Conservation (phyloP, 2,329 filamentous ascomycete species). For the Claviceps pazoutovae region DNA sequence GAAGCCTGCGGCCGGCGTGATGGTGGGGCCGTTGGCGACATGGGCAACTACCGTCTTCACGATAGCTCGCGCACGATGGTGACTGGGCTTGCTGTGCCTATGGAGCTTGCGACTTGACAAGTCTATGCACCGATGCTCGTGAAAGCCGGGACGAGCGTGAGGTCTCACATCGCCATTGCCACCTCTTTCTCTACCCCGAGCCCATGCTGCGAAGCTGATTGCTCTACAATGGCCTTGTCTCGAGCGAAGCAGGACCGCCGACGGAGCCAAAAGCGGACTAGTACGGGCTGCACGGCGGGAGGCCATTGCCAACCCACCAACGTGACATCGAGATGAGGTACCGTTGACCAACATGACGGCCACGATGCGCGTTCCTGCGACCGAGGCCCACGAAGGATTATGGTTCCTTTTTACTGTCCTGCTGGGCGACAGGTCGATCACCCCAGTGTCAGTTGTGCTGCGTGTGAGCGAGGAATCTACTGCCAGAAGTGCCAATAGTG, state of each 20-base stretch:
- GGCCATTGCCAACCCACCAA: not conserved
- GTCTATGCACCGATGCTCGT: conserved; percentile 33
- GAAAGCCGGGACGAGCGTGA: conserved; percentile 30
- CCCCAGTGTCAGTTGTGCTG: not conserved
- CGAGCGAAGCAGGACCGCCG: conserved; percentile 2
- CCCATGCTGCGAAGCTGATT: conserved; percentile 37
- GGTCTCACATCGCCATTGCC: conserved; percentile 25
- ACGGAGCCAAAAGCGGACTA: not conserved
- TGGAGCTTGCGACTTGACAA: conserved; percentile 28
- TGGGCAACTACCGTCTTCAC: conserved; percentile 28
- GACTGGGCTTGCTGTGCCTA: conserved; percentile 28
- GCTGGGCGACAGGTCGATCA: not conserved
- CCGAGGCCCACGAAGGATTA: not conserved
- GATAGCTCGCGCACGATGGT: conserved; percentile 21
- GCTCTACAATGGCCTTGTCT: conserved; percentile 19
- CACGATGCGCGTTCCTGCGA: not conserved
- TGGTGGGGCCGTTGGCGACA: conserved; percentile 20
- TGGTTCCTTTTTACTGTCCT: not conserved
- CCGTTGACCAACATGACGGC: conserved; percentile 2
- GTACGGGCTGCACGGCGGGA: conserved; percentile 2
- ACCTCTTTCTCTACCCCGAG: conserved; percentile 24
- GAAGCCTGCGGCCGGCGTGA: conserved; percentile 11
- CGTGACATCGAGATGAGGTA: not conserved
- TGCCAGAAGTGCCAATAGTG: not conserved
- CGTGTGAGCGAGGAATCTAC: not conserved